Base-by-base conservation (phyloP, 108 stramenopile genomes). In the Conticribra guillardii region DNA sequence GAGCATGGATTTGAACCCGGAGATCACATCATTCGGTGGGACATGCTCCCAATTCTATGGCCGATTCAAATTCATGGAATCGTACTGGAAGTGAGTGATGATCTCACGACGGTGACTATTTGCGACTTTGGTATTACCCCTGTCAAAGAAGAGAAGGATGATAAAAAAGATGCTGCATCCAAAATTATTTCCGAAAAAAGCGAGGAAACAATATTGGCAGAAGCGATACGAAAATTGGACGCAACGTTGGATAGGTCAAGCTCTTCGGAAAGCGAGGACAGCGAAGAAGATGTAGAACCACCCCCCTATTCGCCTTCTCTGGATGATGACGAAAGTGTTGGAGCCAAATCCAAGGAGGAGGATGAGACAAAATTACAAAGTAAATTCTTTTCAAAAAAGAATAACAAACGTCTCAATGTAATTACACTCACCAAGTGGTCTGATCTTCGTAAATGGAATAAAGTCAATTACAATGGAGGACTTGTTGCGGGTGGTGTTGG, bases 61-160 rank as follows among this genome's bases (percentile, higher is more conserved):
- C 85, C 85, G 11, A 83, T 86, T 21, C 85, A 86, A 57, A 78
- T 86, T 30, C 82, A 86, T 59, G 85, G 82, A 3, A 84, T 86
- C 57, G 82, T 83, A 4, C 41, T 86, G 23, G 75, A 76, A 64
- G 70, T 81, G 9, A 69, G 70, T 22, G 69, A 53, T 49, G 75
- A 76, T 54, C 63, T 51, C 58, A 72, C 55, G 3, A 60, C 62
- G 17, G 69, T 82, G 15, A 81, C 79, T 27, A 72, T 85, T 31
- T 66, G 75, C 55, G 81, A 85, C 51, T 85, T 85, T 79, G 84
- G 84, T 2, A 65, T 82, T 28, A 74, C 83, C 19, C 29, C 71
- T 28, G 59, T 59, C 9, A 77, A 72, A n/a, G 29, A 62, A 19
- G 54, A 48, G 37, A 60, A 50, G 0, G 21, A 69, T 16, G 64